A percentile compares a stretch with the other conserved stretches of the same genome.
These are phyloP conservation scores for Pichia thaimueangensis DNA, from an alignment of 805 yeast genomes.

Conservation along the genomic window DNA sequence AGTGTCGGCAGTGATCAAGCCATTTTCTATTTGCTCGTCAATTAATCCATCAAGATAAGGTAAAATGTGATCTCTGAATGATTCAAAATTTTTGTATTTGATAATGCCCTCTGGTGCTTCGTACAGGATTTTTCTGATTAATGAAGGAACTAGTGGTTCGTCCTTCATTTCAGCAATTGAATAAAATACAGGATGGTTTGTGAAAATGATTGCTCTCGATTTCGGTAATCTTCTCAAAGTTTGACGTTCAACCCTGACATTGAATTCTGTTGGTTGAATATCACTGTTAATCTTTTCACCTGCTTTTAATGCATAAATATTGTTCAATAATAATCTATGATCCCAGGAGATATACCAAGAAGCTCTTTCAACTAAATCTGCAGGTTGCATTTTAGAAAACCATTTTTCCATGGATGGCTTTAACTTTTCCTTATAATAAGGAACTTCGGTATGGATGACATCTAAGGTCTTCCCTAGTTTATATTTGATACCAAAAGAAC, in stretches of 20 bases:
- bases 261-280: slow-evolving; percentile 45
- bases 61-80: slow-evolving; percentile 52
- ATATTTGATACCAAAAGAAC: slow-evolving; percentile 55
- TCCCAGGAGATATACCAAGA: slow-evolving; percentile 76
- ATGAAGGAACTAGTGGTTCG: slow-evolving; percentile 67
- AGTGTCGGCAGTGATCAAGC: slow-evolving; percentile 47
- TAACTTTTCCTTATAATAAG: slow-evolving; percentile 60
- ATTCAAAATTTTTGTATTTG: slow-evolving; percentile 56
- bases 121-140: slow-evolving; percentile 52
- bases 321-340: slow-evolving; percentile 49
- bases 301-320: slow-evolving; percentile 43
- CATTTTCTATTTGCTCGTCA: slow-evolving; percentile 50
- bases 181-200: slow-evolving; percentile 74
- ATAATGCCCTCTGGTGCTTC: slow-evolving; percentile 64
- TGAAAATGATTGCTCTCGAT: slow-evolving; percentile 59
- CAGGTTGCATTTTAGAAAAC: slow-evolving; percentile 56
- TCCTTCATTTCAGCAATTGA: slow-evolving; percentile 77
- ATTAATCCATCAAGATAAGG: slow-evolving; percentile 53
- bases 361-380: slow-evolving; percentile 65
- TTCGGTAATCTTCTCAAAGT: slow-evolving; percentile 63
- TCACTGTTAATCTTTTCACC: slow-evolving; percentile 42
- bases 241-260: slow-evolving; percentile 68
- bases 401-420: slow-evolving; percentile 68
- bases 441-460: slow-evolving; percentile 60
- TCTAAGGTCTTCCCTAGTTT: slow-evolving; percentile 60